Conservation (phyloP, 2,329 filamentous ascomycete genomes). For the Orbilia brochopaga region DNA sequence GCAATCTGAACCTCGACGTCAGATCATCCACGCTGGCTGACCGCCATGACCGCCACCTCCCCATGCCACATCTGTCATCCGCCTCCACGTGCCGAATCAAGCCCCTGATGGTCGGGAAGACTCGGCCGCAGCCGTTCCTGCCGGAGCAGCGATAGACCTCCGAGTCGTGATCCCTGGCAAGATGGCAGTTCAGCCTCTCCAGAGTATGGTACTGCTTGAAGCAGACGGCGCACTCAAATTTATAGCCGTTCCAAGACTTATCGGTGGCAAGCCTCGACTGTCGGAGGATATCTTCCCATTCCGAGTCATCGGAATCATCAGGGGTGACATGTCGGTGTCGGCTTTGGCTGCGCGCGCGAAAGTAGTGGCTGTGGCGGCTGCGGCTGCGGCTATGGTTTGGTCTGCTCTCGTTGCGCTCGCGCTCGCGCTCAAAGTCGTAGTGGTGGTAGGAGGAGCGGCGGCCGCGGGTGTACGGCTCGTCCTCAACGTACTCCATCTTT, state of each 20-base stretch:
- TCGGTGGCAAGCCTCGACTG: slow-evolving; percentile 43
- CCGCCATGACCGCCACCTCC: slow-evolving; percentile 34
- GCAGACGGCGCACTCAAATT: slow-evolving; percentile 47
- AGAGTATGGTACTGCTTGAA: slow-evolving; percentile 37
- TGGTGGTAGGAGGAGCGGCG: slow-evolving; percentile 15
- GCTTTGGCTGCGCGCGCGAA: slow-evolving; percentile 42
- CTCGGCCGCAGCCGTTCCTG: slow-evolving; percentile 30
- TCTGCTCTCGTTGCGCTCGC: slow-evolving; percentile 18
- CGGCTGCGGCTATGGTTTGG: slow-evolving; percentile 21
- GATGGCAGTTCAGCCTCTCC: slow-evolving; percentile 41
- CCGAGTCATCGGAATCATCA: slow-evolving; percentile 30
- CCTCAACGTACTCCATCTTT: slow-evolving; percentile 41
- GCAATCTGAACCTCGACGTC: slow-evolving; percentile 34
- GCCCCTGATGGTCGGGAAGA: slow-evolving; percentile 32
- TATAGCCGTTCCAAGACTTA: slow-evolving; percentile 42
- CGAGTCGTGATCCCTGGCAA: slow-evolving; percentile 31
- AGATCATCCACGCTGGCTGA: slow-evolving; percentile 41
- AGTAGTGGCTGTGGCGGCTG: slow-evolving; percentile 35
- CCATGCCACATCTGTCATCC: slow-evolving; percentile 45
- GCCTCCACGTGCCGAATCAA: slow-evolving; percentile 44
- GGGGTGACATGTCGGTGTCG: slow-evolving; percentile 21
- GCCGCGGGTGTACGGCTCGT: slow-evolving; percentile 26
- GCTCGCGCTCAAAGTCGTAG: too few relatives aligned
- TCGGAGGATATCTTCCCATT: slow-evolving; percentile 44
- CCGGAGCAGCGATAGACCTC: slow-evolving; percentile 42